Evolutionary conservation across 306 rosid species (phyloP), one percentile per base, ranked within the genome.

Genomic region (Adenanthera pavonina): DNA sequence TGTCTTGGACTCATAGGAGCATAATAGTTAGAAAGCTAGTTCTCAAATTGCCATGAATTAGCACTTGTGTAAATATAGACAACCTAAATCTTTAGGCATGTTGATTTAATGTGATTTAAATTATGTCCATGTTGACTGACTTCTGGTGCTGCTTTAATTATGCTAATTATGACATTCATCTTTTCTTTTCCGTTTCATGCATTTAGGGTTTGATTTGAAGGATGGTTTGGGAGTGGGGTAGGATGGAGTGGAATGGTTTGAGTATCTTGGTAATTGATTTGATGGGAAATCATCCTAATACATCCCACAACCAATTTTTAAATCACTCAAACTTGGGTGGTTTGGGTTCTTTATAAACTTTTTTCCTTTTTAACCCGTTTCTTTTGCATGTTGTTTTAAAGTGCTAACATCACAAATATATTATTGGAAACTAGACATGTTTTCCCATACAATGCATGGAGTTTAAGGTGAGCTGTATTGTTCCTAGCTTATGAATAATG

Each of bases 1-100:
- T 77, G 59, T 38, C 51, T 43, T 49, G 78, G 62, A 56, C 62
- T 38, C 53, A 47, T 62, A 38, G 74, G 74, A 64, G 48, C 67
- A 56, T 44, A 52, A 10, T 2, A 6, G 44, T 51, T 54, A 17
- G 47, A 19, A 38, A 75, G 62, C 62, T 81, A 68, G 44, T 48
- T 16, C 34, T 44, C 35, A 35, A 66, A 62, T 46, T 17, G 6
- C 83, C 48, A 35, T 34, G 43, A 61, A 16, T 16, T 36, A 17
- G 16, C 11, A 78, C 25, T 19, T 49, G 25, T 72, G 49, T 41
- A 44, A 46, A 11, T 47, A 40, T 70, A 35, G n/a, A 61, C 61
- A 57, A 20, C 19, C 67, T 10, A 34, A 62, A 30, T 7, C 20
- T 59, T 57, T 79, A 8, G 77, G 12, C 30, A 46, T 59, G 61